phyloP scores from a whole-genome alignment of 202 grass and related monocot species.

The Saccharum hybrid region DNA sequence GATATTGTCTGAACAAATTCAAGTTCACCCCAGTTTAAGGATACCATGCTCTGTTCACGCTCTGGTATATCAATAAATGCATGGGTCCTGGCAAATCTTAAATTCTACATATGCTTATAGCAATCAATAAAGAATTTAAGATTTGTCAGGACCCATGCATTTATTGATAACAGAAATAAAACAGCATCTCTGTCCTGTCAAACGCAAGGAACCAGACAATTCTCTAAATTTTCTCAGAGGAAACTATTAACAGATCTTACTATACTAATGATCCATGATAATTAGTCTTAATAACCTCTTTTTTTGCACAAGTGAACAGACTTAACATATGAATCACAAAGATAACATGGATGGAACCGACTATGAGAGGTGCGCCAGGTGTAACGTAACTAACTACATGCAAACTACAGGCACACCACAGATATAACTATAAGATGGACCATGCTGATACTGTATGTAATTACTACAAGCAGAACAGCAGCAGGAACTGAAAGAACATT shows the following conservation, averaged over 20 bases:
- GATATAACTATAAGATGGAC: not conserved
- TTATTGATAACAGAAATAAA: conserved; percentile 14
- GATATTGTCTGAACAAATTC: not conserved
- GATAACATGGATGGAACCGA: conserved; percentile 4
- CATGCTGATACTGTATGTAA: conserved; percentile 1
- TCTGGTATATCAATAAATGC: conserved; percentile 22
- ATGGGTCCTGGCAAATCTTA: not conserved
- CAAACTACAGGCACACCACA: not conserved
- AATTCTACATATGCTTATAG: conserved; percentile 18
- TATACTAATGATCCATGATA: too few relatives aligned
- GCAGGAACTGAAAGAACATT: conserved; percentile 20
- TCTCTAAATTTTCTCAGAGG: conserved; percentile 5
- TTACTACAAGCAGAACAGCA: conserved; percentile 32
- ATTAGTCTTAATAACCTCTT: too few relatives aligned
- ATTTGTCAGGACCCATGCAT: too few relatives aligned
- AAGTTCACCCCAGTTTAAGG: conserved; percentile 16
- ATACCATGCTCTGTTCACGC: conserved; percentile 1
- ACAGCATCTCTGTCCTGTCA: conserved; percentile 17
- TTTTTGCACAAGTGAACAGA: not conserved
- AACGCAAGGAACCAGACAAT: conserved; percentile 20
- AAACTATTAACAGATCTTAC: not conserved
- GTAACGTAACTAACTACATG: not conserved
- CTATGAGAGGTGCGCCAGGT: not conserved
- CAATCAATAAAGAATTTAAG: not conserved
- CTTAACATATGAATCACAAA: conserved; percentile 20